These are phyloP conservation scores for Theileria luwenshuni DNA, from an alignment of 169 alveolate species.

Conservation along the genomic window DNA sequence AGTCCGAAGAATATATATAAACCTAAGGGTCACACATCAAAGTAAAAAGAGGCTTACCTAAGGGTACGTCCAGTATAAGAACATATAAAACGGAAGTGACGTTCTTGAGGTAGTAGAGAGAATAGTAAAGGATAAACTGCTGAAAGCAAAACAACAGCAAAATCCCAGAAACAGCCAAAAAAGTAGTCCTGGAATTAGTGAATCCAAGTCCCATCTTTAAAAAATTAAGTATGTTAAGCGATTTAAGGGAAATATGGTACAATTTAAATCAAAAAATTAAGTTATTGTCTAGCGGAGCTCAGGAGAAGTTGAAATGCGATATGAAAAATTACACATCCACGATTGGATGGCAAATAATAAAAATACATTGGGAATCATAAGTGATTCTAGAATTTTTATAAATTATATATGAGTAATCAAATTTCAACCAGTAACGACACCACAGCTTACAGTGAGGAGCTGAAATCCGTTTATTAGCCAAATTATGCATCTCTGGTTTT, in stretches of 20 bases:
- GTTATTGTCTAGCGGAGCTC: too few species aligned
- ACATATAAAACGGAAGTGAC: constrained; percentile 35
- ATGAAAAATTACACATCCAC: too few species aligned
- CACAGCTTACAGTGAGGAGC: too few species aligned
- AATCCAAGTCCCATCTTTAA: neutral
- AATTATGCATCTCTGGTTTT: constrained; percentile 3
- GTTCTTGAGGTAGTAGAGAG: constrained; percentile 46
- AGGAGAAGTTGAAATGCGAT: too few species aligned
- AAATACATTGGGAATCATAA: too few species aligned
- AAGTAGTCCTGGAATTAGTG: constrained; percentile 1
- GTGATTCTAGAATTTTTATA: too few species aligned
- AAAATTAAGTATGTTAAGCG: too few species aligned
- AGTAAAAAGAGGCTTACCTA: constrained; percentile 31
- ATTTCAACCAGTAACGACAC: too few species aligned
- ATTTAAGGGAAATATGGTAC: too few species aligned
- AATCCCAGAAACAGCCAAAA: constrained; percentile 24
- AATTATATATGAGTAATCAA: too few species aligned
- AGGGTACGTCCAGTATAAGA: constrained; percentile 29
- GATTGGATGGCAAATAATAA: too few species aligned
- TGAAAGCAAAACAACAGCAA: constrained; percentile 59
- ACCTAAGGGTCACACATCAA: constrained; percentile 14
- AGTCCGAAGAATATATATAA: constrained; percentile 39
- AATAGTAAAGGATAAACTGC: constrained; percentile 53
- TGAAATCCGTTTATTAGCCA: neutral
- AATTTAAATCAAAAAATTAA: too few species aligned